Base-by-base conservation (phyloP, 148 eudicot species). In the Bassia scoparia region DNA sequence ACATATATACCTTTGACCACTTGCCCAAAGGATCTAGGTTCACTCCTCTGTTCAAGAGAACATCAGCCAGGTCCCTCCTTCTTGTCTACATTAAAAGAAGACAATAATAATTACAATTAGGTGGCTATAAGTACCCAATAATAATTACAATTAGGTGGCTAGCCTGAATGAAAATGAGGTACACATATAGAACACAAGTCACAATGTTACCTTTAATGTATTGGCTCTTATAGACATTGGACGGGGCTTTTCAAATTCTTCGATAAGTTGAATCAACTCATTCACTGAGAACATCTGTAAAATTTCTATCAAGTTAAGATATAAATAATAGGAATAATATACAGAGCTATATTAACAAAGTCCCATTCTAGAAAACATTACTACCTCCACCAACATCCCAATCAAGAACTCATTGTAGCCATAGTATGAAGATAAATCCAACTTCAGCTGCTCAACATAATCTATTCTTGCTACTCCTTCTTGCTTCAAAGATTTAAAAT, bases 201-300 rank as follows among this genome's bases (percentile, higher is more conserved):
- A 46, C n/a, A 14, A 37, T 61, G 64, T 74, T 71, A 94, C 98
- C 97, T 89, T 94, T 58, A 94, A 80, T 49, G 98, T 89, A 81
- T 94, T 91, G 35, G 98, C 82, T 66, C 98, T 84, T 53, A 94
- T 84, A 77, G 87, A 83, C 55, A 91, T 86, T 18, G 93, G 97
- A 43, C 98, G 88, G 53, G 97, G 96, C 81, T 87, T 91, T 82
- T 91, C 98, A 88, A 94, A 91, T 79, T 93, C 89, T 89, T 94
- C 98, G 78, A 94, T 88, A 24, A 94, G 88, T 74, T 91, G 89
- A 83, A 91, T 82, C 30, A 94, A 89, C 75, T 94, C 98, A 70
- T 80, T 86, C 69, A 80, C 89, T 9, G 90, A 89, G 79, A 94
- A 91, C 96, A 91, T 83, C 98, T 94, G 86, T 62, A 81, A 3